Evolutionary conservation across 352 stramenopile species (phyloP), one percentile per base, ranked within the genome.

Genomic region (Phytophthora nicotianae): DNA sequence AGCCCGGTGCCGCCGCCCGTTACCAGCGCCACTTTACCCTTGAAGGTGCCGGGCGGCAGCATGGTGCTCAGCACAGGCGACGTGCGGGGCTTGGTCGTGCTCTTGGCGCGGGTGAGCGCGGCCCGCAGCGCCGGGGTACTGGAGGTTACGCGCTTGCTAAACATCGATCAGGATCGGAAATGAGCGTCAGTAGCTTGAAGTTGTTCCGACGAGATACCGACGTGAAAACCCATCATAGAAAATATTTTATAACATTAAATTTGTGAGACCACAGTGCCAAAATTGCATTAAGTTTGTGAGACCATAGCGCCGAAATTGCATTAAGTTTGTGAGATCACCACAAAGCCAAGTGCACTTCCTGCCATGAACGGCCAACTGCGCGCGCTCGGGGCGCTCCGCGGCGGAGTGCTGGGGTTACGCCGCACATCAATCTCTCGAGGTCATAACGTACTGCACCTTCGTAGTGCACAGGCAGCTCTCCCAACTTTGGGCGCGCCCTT

Each of bases 1-100:
- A 99, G 81, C 14, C 95, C 96, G 10, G 92, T 98, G 46, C 94
- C 95, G 29, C 96, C 96, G 60, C 96, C 96, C n/a, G 95, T 99
- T 8, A 98, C 83, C 11, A 98, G 70, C 50, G 92, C 96, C 58
- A 98, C 85, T 57, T 91, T 90, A 37, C 81, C 88, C 17, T 88
- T 27, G 51, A 95, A 92, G 8, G 70, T 77, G 50, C 77, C 81
- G 26, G 54, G 74, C 5, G 84, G 80, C 49, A 96, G 68, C 83
- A 95, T 95, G 13, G 79, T 87, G 51, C 49, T 58, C 27, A 77
- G 65, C 48, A 91, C 62, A 2, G 76, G 65, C 26, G 58, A 46
- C 29, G 74, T 71, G 21, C 70, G 74, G 16, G 61, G 33, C 42
- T 55, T 70, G 17, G 48, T 23, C n/a, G 58, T 52, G 42, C 55